Base-by-base conservation (phyloP, 2,329 filamentous ascomycete species). In the Leptosphaerulina australis region DNA sequence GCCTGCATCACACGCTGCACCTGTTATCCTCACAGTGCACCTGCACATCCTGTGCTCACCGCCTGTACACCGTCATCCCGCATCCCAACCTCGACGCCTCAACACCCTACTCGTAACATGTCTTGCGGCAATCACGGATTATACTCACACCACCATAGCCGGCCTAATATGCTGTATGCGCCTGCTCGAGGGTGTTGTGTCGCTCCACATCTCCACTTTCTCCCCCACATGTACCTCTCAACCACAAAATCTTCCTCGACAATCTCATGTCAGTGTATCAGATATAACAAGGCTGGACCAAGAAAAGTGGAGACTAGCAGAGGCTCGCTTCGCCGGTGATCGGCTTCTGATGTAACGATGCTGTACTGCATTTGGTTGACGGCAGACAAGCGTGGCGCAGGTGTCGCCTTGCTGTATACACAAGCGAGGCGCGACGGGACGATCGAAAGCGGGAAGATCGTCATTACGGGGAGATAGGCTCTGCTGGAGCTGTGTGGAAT, bases 271-370 rank as follows among this genome's bases (percentile, higher is more conserved):
- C 30, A 22, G n/a, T 36, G 38, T 40, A 40, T 46, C 48, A 51
- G 31, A 46, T 10, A 22, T 11, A 15, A 47, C 52, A 46, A 38
- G 41, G 29, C 38, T 35, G 30, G 48, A 10, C 39, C 20, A 26
- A 12, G 15, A 41, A 44, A 43, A 51, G 47, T 39, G 52, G 44
- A 44, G 52, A 48, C 24, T 48, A 44, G 39, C 41, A 28, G 33
- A 9, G 15, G 31, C 31, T 51, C 43, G 43, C 43, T 55, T 55
- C 37, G 47, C 34, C 28, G 38, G 25, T 21, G 43, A 29, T 37
- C 34, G 25, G 24, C 33, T 26, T 34, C 18, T 46, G 7, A 47
- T 55, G 17, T 33, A 25, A 50, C 46, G 20, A 31, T 43, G 28
- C 41, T 45, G 40, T 34, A 28, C 37, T 20, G 36, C n/a, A 26